A percentile compares a stretch with the other conserved stretches of the same genome.
Conservation (phyloP, 306 rosid genomes). For the Biancaea sappan region DNA sequence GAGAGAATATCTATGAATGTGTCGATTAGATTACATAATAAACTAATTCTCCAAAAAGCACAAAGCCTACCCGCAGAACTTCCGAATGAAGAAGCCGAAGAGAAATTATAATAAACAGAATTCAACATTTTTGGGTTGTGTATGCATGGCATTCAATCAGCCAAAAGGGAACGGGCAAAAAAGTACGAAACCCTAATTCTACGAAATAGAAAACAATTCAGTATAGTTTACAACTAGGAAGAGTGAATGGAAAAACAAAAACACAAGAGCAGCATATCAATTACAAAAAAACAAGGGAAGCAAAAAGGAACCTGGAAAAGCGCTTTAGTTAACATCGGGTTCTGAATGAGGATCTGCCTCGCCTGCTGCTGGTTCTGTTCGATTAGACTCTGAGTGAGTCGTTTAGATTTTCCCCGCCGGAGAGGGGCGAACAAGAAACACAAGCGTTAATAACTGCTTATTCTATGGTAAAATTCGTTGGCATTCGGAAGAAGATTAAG, state of each 20-base stretch:
- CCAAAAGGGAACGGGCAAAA: background rate
- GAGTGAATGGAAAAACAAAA: slow-evolving; percentile 2
- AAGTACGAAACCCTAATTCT: slow-evolving; percentile 26
- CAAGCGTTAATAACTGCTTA: slow-evolving; percentile 3
- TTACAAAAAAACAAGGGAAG: background rate
- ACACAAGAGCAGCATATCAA: background rate
- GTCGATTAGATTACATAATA: too few relatives aligned
- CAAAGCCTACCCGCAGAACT: background rate
- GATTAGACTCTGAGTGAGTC: slow-evolving; percentile 57
- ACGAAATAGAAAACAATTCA: background rate
- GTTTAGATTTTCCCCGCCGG: background rate
- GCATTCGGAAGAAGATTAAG: slow-evolving; percentile 7
- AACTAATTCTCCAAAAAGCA: too few relatives aligned
- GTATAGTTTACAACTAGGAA: background rate
- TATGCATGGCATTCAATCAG: background rate
- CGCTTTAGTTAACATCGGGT: slow-evolving; percentile 85
- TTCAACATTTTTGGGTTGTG: background rate
- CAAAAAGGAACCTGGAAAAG: slow-evolving; percentile 79
- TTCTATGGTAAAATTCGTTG: background rate
- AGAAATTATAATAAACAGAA: background rate
- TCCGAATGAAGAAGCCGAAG: background rate
- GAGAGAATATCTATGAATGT: too few relatives aligned
- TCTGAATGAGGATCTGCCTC: slow-evolving; percentile 89
- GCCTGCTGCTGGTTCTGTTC: slow-evolving; percentile 97
- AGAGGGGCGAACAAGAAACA: background rate